Evolutionary conservation across 768 basidiomycete genomes (phyloP).

Genomic region (Zangia roseola): DNA sequence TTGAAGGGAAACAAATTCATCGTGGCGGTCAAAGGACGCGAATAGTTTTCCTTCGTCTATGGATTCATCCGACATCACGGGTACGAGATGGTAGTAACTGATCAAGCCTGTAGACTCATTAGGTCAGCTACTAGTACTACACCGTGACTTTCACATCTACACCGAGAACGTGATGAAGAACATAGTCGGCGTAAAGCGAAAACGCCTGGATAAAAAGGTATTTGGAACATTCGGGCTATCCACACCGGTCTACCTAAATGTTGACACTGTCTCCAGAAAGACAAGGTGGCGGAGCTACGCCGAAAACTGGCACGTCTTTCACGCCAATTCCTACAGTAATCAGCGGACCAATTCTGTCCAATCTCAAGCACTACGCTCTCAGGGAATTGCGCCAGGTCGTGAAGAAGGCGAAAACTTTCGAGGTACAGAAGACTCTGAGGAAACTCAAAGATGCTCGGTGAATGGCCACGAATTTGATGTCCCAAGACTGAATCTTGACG

Average conservation of each 20-base stretch:
- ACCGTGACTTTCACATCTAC: no score
- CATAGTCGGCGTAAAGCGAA: slow-evolving; percentile 42
- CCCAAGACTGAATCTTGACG: background rate
- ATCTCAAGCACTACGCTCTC: slow-evolving; percentile 66
- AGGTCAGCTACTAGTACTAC: no score
- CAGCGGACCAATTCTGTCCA: slow-evolving; percentile 8
- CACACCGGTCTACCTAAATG: background rate
- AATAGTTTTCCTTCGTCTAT: slow-evolving; percentile 44
- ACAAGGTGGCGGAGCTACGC: slow-evolving; percentile 41
- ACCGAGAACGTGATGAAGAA: background rate
- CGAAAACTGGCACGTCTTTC: slow-evolving; percentile 55
- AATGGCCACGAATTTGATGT: slow-evolving; percentile 8
- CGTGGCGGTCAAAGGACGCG: slow-evolving; percentile 58
- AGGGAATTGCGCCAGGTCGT: slow-evolving; percentile 72
- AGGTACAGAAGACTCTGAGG: slow-evolving; percentile 82
- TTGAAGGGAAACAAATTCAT: slow-evolving; percentile 58
- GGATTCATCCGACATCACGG: slow-evolving; percentile 38
- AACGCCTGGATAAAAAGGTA: slow-evolving; percentile 35
- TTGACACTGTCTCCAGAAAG: slow-evolving; percentile 32
- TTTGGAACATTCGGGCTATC: background rate
- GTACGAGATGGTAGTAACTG: background rate
- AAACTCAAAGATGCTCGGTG: slow-evolving; percentile 71
- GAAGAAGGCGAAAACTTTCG: slow-evolving; percentile 80
- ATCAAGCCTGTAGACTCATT: slow-evolving; percentile 8
- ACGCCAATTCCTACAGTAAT: slow-evolving; percentile 6